Evolutionary conservation across 345 rosid species (phyloP).

Genomic region (Jatropha curcas): DNA sequence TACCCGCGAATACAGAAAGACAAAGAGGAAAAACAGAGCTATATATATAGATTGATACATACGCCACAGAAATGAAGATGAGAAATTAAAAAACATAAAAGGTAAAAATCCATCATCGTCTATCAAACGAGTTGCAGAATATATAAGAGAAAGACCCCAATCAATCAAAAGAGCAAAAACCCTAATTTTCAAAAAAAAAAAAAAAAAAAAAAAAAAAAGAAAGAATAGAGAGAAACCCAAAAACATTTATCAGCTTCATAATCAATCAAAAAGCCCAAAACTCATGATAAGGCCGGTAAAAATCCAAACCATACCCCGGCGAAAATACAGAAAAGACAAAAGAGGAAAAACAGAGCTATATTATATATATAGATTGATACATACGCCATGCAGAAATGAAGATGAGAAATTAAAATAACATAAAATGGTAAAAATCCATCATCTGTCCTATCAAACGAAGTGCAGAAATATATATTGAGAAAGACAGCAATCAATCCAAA

Average conservation of each 20-base stretch:
- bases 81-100: neutral
- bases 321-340: too few species aligned
- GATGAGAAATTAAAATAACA: neutral
- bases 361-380: too few species aligned
- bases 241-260: too few species aligned
- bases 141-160: neutral
- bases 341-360: neutral
- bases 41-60: too few species aligned
- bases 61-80: neutral
- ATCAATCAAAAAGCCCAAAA: neutral
- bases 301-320: neutral
- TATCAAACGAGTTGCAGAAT: neutral
- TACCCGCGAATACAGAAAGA: neutral
- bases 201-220: neutral
- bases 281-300: neutral
- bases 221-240: too few species aligned
- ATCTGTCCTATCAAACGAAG: neutral
- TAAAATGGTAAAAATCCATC: neutral
- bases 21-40: neutral
- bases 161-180: constrained; percentile 12
- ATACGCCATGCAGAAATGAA: neutral
- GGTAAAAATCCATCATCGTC: neutral
- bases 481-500: neutral
- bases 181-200: constrained; percentile 1
- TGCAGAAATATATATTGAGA: neutral